A percentile compares a stretch with the other conserved stretches of the same genome.
phyloP scores from a whole-genome alignment of 2,329 filamentous ascomycete genomes.

The Xylariomycetidae sp. region DNA sequence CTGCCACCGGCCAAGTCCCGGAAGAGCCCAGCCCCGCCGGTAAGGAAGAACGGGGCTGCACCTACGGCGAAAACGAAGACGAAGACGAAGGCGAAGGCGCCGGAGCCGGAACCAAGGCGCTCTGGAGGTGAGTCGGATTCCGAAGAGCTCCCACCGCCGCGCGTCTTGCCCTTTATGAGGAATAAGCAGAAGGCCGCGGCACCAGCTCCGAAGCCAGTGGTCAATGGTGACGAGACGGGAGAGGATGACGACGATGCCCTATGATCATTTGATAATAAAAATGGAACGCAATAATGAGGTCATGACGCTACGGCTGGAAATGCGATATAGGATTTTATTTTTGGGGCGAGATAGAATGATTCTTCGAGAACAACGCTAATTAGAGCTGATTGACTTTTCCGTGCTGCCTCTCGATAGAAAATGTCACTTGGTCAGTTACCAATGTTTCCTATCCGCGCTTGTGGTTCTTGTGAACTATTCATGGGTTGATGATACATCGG shows the following conservation, averaged over 20 bases:
- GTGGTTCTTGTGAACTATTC: too few relatives aligned
- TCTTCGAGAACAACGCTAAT: too few relatives aligned
- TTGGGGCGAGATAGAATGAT: too few relatives aligned
- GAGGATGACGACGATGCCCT: slow-evolving; percentile 58
- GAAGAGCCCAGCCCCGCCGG: slow-evolving; percentile 6
- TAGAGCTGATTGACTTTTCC: too few relatives aligned
- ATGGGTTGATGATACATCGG: neutral
- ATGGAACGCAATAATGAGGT: too few relatives aligned
- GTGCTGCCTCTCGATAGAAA: slow-evolving; percentile 6
- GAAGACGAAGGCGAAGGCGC: neutral
- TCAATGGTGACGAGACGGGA: slow-evolving; percentile 43
- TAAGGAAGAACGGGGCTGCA: too few relatives aligned
- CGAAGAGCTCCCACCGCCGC: slow-evolving; percentile 21
- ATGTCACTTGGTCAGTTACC: too few relatives aligned
- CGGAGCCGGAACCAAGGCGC: too few relatives aligned
- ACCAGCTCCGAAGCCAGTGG: slow-evolving; percentile 21
- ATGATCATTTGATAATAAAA: too few relatives aligned
- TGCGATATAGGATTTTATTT: too few relatives aligned
- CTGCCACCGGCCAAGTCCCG: slow-evolving; percentile 11
- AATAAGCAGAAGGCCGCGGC: slow-evolving; percentile 25
- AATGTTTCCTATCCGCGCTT: too few relatives aligned
- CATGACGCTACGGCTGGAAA: too few relatives aligned
- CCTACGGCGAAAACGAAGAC: neutral
- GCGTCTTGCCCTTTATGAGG: slow-evolving; percentile 39
- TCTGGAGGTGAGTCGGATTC: slow-evolving; percentile 11